A percentile compares a stretch with the other conserved stretches of the same genome.
Evolutionary conservation across 2,329 filamentous ascomycete genomes (phyloP).

Genomic region (Aspergillus japonicus): DNA sequence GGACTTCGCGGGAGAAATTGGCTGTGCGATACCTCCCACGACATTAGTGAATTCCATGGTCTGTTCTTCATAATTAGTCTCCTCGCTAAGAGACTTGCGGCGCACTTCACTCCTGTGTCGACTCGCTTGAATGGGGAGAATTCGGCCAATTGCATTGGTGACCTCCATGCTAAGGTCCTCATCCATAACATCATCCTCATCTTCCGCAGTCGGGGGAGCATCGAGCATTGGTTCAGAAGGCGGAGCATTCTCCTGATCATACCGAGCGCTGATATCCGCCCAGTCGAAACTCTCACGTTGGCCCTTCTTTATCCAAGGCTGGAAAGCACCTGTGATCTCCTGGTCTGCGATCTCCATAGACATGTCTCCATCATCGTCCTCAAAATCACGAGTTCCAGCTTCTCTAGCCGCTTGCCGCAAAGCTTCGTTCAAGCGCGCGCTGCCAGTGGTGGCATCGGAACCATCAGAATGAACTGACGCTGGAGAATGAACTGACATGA

Average conservation of each 20-base stretch:
- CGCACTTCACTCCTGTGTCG: conserved; percentile 37
- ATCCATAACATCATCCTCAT: conserved; percentile 48
- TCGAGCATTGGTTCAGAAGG: conserved; percentile 26
- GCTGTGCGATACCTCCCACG: conserved; percentile 40
- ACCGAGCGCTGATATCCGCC: conserved; percentile 41
- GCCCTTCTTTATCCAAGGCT: conserved; percentile 49
- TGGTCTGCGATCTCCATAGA: conserved; percentile 76
- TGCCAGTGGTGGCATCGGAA: conserved; percentile 59
- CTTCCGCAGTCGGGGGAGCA: conserved; percentile 14
- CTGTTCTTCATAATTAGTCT: conserved; percentile 49
- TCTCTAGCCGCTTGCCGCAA: conserved; percentile 71
- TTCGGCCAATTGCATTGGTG: conserved; percentile 76
- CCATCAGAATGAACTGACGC: conserved; percentile 60
- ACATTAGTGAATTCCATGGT: conserved; percentile 50
- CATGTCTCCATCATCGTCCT: conserved; percentile 66
- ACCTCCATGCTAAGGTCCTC: conserved; percentile 93
- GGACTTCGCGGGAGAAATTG: conserved; percentile 28
- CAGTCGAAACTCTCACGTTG: conserved; percentile 43
- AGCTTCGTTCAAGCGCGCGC: conserved; percentile 72
- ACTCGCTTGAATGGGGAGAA: conserved; percentile 55
- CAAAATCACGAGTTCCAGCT: conserved; percentile 70
- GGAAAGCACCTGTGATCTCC: conserved; percentile 51
- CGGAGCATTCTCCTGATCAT: conserved; percentile 48
- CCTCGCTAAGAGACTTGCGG: conserved; percentile 43
- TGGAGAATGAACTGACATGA: conserved; percentile 68